Evolutionary conservation across 352 stramenopile genomes (phyloP).

Genomic region (Discostella stelligera): DNA sequence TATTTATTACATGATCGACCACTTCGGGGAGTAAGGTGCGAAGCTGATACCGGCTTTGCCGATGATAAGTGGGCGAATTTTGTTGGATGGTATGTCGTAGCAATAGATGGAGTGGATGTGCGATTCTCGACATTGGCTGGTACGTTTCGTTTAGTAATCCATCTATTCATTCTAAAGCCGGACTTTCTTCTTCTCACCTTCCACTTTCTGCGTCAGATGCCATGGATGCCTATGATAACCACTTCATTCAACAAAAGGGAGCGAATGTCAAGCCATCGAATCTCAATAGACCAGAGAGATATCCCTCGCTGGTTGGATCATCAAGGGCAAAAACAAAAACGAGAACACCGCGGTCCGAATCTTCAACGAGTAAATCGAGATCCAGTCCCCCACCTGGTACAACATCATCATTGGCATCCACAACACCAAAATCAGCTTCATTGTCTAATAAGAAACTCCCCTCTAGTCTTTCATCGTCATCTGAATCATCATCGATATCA

Average conservation of each 20-base stretch:
- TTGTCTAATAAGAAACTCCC: too few relatives aligned
- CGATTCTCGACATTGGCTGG: conserved; percentile 6
- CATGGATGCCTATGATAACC: conserved; percentile 23
- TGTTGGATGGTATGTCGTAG: conserved; percentile 7
- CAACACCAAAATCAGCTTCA: not conserved
- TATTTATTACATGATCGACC: not conserved
- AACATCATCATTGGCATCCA: not conserved
- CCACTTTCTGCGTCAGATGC: conserved; percentile 6
- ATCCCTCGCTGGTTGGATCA: not conserved
- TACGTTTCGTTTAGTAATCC: not conserved
- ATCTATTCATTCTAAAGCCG: not conserved
- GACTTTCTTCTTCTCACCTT: not conserved
- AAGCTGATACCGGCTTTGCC: not conserved
- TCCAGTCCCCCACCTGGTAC: not conserved
- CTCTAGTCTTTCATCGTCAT: not conserved
- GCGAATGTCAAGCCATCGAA: not conserved
- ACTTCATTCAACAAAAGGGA: conserved; percentile 8
- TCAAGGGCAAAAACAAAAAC: not conserved
- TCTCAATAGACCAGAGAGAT: conserved; percentile 14
- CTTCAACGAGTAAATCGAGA: not conserved
- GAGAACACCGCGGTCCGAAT: not conserved
- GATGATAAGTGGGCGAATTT: conserved; percentile 13
- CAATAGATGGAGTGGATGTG: conserved; percentile 9
- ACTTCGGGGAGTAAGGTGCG: conserved; percentile 5
- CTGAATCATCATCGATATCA: not conserved